Conservation (phyloP, 1,139 yeast genomes). For the Kurtzmaniella natalensis region DNA sequence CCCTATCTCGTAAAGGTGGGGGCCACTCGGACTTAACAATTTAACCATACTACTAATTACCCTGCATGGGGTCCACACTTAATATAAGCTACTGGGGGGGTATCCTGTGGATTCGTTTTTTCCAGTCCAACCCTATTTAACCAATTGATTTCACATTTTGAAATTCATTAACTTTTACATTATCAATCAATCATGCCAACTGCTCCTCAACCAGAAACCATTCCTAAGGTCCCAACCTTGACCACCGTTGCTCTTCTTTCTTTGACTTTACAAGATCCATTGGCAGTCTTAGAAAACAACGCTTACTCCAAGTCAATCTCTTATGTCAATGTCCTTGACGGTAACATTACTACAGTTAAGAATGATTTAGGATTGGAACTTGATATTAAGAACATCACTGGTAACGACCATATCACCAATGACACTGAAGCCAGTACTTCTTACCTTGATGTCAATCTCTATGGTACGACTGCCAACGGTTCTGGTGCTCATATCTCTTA, state of each 20-base stretch:
- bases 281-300: constrained; percentile 14
- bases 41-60: too few relatives aligned
- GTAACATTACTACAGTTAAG: constrained; percentile 24
- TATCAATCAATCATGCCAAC: not conserved
- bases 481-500: constrained; percentile 39
- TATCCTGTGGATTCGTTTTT: not conserved
- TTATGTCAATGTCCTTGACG: constrained; percentile 21
- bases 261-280: constrained; percentile 18
- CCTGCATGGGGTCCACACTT: too few relatives aligned
- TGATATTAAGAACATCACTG: constrained; percentile 23
- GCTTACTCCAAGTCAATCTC: constrained; percentile 14
- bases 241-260: constrained; percentile 29
- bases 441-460: constrained; percentile 47
- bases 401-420: constrained; percentile 46
- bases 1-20: too few relatives aligned
- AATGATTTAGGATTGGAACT: constrained; percentile 28
- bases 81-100: too few relatives aligned
- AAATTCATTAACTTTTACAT: not conserved
- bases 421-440: constrained; percentile 24
- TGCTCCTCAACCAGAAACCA: constrained; percentile 11
- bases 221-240: constrained; percentile 19
- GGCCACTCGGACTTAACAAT: too few relatives aligned
- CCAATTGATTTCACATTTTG: not conserved
- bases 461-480: constrained; percentile 37
- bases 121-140: not conserved